These are phyloP conservation scores for Saccharomyces hybrid DNA, from an alignment of 1,139 yeast genomes.

Conservation along the genomic window DNA sequence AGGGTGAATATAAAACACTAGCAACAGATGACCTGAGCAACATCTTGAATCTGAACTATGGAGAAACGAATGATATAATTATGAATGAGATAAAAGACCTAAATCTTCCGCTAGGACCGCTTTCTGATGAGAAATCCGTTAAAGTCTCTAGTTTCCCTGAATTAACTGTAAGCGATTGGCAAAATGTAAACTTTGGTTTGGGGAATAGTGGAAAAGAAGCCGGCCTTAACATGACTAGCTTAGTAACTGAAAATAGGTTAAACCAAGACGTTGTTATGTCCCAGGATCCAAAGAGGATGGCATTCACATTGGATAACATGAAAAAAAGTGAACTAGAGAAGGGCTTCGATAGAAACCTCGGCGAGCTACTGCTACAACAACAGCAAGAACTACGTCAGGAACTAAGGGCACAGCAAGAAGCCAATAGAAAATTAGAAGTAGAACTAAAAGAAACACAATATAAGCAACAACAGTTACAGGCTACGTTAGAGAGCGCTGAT, in stretches of 20 bases:
- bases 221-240: background rate
- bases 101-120: conserved; percentile 19
- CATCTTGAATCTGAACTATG: conserved; percentile 10
- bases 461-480: conserved; percentile 13
- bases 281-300: too few relatives aligned
- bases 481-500: conserved; percentile 4
- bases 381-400: conserved; percentile 14
- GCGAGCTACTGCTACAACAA: conserved; percentile 10
- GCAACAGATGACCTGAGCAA: background rate
- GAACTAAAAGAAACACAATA: conserved; percentile 10
- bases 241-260: background rate
- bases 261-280: background rate
- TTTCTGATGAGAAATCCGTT: conserved; percentile 2
- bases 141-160: background rate
- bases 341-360: conserved; percentile 2
- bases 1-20: background rate
- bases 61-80: conserved; percentile 17
- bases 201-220: background rate
- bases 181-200: background rate
- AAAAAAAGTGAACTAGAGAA: background rate
- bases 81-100: conserved; percentile 20
- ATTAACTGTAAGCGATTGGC: background rate
- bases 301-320: background rate
- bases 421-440: conserved; percentile 11
- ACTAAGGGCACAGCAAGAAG: conserved; percentile 12